Evolutionary conservation across 345 rosid species (phyloP).

Genomic region (Gossypium herbaceum): DNA sequence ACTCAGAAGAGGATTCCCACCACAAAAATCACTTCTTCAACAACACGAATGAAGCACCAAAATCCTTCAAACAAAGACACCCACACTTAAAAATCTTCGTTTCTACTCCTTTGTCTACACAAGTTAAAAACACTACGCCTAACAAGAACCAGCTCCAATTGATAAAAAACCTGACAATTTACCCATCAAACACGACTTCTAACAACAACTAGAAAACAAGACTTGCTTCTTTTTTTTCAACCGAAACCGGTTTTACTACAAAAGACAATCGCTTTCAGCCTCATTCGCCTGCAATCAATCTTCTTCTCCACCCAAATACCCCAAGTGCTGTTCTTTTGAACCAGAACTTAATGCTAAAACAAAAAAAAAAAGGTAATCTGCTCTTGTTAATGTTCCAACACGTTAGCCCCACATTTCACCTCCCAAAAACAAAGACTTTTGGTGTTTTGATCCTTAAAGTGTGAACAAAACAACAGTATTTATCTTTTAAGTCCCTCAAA

Average conservation of each 20-base stretch:
- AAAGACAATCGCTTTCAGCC: slow-evolving; percentile 44
- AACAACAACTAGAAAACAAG: slow-evolving; percentile 1
- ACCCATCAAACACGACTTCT: slow-evolving; percentile 19
- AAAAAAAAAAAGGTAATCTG: neutral
- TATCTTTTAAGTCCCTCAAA: neutral
- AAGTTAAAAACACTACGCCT: slow-evolving; percentile 11
- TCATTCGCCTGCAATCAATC: slow-evolving; percentile 40
- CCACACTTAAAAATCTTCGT: slow-evolving; percentile 15
- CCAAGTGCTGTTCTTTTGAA: slow-evolving; percentile 19
- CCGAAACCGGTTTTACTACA: slow-evolving; percentile 58
- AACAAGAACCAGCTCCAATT: slow-evolving; percentile 28
- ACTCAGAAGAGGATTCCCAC: slow-evolving; percentile 32
- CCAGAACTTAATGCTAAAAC: slow-evolving; percentile 18
- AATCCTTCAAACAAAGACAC: slow-evolving; percentile 17
- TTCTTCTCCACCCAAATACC: slow-evolving; percentile 21
- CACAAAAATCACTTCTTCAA: slow-evolving; percentile 22
- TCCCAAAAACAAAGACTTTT: slow-evolving; percentile 11
- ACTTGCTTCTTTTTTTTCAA: slow-evolving; percentile 19
- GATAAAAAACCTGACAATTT: slow-evolving; percentile 12
- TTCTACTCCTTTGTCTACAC: slow-evolving; percentile 29
- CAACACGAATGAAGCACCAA: slow-evolving; percentile 4
- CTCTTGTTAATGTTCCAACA: slow-evolving; percentile 2
- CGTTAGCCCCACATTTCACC: slow-evolving; percentile 32
- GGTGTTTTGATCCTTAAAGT: slow-evolving; percentile 3
- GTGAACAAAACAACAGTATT: slow-evolving; percentile 8